Evolutionary conservation across 352 stramenopile species (phyloP).

Genomic region (Globisporangium spinosum): DNA sequence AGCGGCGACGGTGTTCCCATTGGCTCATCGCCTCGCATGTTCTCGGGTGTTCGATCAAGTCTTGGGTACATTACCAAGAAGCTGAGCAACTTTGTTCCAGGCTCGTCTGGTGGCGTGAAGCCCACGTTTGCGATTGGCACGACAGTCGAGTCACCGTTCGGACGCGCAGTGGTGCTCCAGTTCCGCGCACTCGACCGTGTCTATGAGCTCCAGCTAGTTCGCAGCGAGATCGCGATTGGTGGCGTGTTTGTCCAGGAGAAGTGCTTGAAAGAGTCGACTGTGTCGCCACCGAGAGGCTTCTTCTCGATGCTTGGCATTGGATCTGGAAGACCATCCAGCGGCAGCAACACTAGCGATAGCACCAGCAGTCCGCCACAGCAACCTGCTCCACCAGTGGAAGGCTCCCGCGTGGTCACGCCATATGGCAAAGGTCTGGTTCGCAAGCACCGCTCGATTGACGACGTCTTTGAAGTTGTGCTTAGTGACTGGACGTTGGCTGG

Average conservation of each 20-base stretch:
- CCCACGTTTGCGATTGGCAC: conserved; percentile 49
- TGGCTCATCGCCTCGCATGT: conserved; percentile 59
- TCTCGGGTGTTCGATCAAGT: conserved; percentile 63
- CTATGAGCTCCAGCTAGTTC: conserved; percentile 67
- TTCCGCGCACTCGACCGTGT: conserved; percentile 62
- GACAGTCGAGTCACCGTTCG: conserved; percentile 74
- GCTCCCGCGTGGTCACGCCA: conserved; percentile 43
- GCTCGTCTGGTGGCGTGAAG: conserved; percentile 28
- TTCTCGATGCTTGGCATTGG: conserved; percentile 56
- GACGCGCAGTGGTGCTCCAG: conserved; percentile 55
- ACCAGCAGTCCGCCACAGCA: conserved; percentile 2
- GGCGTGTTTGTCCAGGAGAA: conserved; percentile 59
- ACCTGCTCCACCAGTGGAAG: conserved; percentile 20
- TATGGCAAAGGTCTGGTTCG: conserved; percentile 60
- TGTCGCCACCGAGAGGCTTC: conserved; percentile 64
- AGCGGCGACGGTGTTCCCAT: conserved; percentile 32
- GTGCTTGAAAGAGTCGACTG: conserved; percentile 37
- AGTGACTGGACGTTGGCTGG: conserved; percentile 45
- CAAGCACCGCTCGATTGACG: conserved; percentile 38
- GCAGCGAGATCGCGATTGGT: conserved; percentile 30
- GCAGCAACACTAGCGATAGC: conserved; percentile 5
- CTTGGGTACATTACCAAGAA: conserved; percentile 82
- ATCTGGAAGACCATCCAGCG: conserved; percentile 14
- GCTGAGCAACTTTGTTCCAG: conserved; percentile 67
- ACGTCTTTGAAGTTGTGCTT: conserved; percentile 48